Base-by-base conservation (phyloP, 176 grass and related monocot genomes). In the Avena sativa region DNA sequence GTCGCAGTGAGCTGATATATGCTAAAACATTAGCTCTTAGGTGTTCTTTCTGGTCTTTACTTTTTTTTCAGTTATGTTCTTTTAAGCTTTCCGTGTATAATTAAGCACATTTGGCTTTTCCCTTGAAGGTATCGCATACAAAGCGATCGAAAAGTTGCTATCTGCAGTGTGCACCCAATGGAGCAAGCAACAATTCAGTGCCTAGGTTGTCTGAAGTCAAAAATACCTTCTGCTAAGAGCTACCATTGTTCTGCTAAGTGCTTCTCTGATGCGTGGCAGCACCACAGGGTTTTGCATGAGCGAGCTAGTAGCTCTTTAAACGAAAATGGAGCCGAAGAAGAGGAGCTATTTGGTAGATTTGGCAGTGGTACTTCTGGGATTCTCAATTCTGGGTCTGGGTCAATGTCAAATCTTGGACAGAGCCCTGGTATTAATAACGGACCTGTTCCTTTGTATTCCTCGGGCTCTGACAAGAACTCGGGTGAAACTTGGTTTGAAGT, bases 401-500 rank as follows among this genome's bases (percentile, higher is more conserved):
- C 76, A 50, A 80, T 90, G 76, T 80, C 89, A 82, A 95, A 83
- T 91, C 56, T 87, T 87, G 89, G 85, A 60, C 93, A 93, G 44
- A 93, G 78, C 62, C 78, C 91, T 46, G 83, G 83, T 76, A 55
- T 90, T 80, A 95, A 65, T 85, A 95, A 91, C 61, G 91, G 81
- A 9, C 88, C 91, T 66, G 65, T 86, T 23, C 88, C 91, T 83
- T 82, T 83, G 28, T 93, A 90, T 82, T 78, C 91, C 12, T 78
- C 82, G 4, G 88, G 85, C 61, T 74, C 93, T 51, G 92, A 96
- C 77, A 96, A 93, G 74, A 94, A 85, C 76, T 93, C 83, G 26
- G 97, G 97, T 72, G 97, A 99, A 85, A 89, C 86, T 75, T 99
- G 94, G 97, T 94, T 79, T 86, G 97, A 99, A 88, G 92, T 99